A percentile compares a stretch with the other conserved stretches of the same genome.
Evolutionary conservation across 2,329 filamentous ascomycete species (phyloP).

Genomic region (Xylaria sp.): DNA sequence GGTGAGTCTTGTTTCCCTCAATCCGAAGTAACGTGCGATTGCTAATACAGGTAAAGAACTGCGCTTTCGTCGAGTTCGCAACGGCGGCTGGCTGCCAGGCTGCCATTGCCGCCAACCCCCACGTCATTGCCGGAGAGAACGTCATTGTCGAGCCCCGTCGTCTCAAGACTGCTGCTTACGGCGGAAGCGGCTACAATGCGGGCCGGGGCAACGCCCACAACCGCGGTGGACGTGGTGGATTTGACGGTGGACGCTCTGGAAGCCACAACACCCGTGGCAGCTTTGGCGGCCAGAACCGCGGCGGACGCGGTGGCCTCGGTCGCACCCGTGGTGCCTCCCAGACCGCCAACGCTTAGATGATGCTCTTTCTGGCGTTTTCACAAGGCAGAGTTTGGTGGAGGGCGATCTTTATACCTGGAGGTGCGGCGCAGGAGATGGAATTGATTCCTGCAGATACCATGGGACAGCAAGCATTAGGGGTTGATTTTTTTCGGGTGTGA

Average conservation of each 20-base stretch:
- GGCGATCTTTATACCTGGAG: slow-evolving; percentile 1
- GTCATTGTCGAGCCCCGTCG: slow-evolving; percentile 87
- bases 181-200: slow-evolving; percentile 60
- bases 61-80: slow-evolving; percentile 92
- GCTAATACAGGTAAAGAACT: slow-evolving; percentile 60
- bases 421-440: slow-evolving; percentile 1
- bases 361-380: not conserved
- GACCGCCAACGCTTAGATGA: slow-evolving; percentile 45
- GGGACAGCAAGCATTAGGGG: slow-evolving; percentile 11
- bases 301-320: slow-evolving; percentile 60
- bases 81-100: slow-evolving; percentile 74
- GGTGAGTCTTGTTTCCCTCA: slow-evolving; percentile 47
- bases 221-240: slow-evolving; percentile 60
- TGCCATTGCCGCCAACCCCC: slow-evolving; percentile 78
- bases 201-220: slow-evolving; percentile 56
- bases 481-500: slow-evolving; percentile 22
- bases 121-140: slow-evolving; percentile 74
- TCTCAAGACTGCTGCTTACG: slow-evolving; percentile 65
- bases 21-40: slow-evolving; percentile 12
- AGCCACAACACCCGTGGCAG: slow-evolving; percentile 62
- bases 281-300: slow-evolving; percentile 60
- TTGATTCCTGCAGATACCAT: slow-evolving; percentile 8
- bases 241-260: slow-evolving; percentile 53
- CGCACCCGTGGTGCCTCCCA: slow-evolving; percentile 54
- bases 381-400: slow-evolving; percentile 1